Evolutionary conservation across 352 stramenopile species (phyloP), one percentile per base, ranked within the genome.

Genomic region (Pythium volutum): DNA sequence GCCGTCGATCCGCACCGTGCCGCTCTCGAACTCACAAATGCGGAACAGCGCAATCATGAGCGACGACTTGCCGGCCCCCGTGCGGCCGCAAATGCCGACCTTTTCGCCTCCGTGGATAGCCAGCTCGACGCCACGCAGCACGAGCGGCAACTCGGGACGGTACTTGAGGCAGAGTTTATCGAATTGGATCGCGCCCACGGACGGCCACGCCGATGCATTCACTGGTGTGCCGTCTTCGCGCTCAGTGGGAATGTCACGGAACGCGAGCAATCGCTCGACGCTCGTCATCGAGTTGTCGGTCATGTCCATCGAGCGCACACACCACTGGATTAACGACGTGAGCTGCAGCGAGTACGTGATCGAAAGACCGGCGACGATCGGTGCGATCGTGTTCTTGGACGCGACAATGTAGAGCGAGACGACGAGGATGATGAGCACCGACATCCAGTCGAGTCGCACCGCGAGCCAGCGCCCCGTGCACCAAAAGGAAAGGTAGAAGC

Each of bases 241-340:
- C 41, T 80, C 73, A 2, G 36, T 42, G 36, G 36, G 36, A 7
- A 42, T 57, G 41, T 22, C 74, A 58, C 15, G 25, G 61, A 55
- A 36, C 79, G 52, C 8, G 36, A 42, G 36, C 36, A 42, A 12
- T 12, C 75, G 67, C 69, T 98, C 93, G 4, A 98, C 88, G 27
- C 82, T 76, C 25, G 97, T 89, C 77, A 98, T 97, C 55, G 92
- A 81, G 34, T 90, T 94, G 58, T 98, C 96, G 0, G 97, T 78
- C 66, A 97, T 88, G 42, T 72, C 88, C 9, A 79, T 79, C 70
- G 94, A 91, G 46, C 85, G 78, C 43, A 97, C 92, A 45, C 81
- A 87, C 78, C 95, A 97, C 64, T 97, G 95, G 51, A 97, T 79
- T 23, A 74, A 74, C 59, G 87, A 86, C 25, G 94, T 98, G 18